phyloP scores from a whole-genome alignment of 2,329 filamentous ascomycete species.

The Colletotrichum truncatum region DNA sequence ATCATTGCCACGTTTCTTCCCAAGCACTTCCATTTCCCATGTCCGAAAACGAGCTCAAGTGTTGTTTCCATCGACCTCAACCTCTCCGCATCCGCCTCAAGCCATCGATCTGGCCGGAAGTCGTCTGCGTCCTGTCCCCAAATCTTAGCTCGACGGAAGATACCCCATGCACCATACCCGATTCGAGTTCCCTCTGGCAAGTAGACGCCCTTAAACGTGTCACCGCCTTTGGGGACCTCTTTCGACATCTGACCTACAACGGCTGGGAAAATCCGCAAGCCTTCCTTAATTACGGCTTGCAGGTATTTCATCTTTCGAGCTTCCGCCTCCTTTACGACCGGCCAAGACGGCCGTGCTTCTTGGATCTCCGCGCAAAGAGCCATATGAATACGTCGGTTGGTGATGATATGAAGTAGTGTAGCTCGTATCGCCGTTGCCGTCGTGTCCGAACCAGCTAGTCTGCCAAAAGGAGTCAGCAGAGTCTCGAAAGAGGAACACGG shows the following conservation, averaged over 20 bases:
- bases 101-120: conserved; percentile 9
- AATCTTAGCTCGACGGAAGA: conserved; percentile 33
- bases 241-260: conserved; percentile 46
- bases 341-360: conserved; percentile 26
- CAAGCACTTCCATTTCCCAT: conserved; percentile 47
- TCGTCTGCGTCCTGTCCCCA: neutral
- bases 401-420: conserved; percentile 59
- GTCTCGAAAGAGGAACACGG: conserved; percentile 45
- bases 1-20: conserved; percentile 47
- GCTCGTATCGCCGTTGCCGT: conserved; percentile 63
- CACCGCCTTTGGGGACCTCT: conserved; percentile 44
- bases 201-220: conserved; percentile 41
- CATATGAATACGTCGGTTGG: conserved; percentile 53
- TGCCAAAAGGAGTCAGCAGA: conserved; percentile 33
- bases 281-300: conserved; percentile 60
- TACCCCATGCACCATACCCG: conserved; percentile 42
- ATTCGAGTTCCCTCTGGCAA: conserved; percentile 42
- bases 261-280: conserved; percentile 46
- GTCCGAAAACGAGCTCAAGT: conserved; percentile 47
- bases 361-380: conserved; percentile 55
- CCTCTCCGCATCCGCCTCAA: conserved; percentile 37
- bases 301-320: conserved; percentile 51
- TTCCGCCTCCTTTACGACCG: conserved; percentile 41
- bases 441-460: conserved; percentile 65
- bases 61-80: conserved; percentile 43